Percentiles rank a stretch among this genome's conserved stretches.
Conservation (phyloP, 176 grass and related monocot genomes). For the Eleusine coracana region DNA sequence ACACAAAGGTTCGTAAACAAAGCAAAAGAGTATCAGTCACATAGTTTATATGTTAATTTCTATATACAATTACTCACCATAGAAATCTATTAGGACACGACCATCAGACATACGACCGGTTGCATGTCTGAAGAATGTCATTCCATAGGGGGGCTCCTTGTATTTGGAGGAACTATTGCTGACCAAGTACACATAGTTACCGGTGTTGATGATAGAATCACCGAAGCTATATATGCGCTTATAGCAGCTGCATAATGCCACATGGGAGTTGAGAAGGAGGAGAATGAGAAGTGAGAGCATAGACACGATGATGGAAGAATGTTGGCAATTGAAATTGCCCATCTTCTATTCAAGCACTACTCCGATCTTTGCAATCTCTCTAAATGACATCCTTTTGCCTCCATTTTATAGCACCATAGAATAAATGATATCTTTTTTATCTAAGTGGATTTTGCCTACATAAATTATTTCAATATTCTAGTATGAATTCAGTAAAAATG, state of each 20-base stretch:
- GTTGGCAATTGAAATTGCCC: too few relatives aligned
- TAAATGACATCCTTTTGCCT: too few relatives aligned
- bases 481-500: too few relatives aligned
- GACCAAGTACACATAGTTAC: conserved; percentile 42
- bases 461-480: too few relatives aligned
- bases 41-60: background rate
- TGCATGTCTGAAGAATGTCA: conserved; percentile 54
- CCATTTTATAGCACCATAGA: too few relatives aligned
- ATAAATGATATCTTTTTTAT: too few relatives aligned
- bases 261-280: conserved; percentile 17
- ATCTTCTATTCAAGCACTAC: too few relatives aligned
- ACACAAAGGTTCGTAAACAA: background rate
- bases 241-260: conserved; percentile 38
- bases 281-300: background rate
- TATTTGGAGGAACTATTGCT: conserved; percentile 12
- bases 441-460: background rate
- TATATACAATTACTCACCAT: conserved; percentile 40
- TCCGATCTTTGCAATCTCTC: too few relatives aligned
- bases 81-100: conserved; percentile 65
- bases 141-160: conserved; percentile 49
- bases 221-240: conserved; percentile 70
- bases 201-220: conserved; percentile 66
- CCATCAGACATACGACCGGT: conserved; percentile 63
- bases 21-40: background rate
- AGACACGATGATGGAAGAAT: too few relatives aligned